Evolutionary conservation across 2,329 filamentous ascomycete genomes (phyloP), one percentile per base, ranked within the genome.

Genomic region (Aspergillus calidoustus): DNA sequence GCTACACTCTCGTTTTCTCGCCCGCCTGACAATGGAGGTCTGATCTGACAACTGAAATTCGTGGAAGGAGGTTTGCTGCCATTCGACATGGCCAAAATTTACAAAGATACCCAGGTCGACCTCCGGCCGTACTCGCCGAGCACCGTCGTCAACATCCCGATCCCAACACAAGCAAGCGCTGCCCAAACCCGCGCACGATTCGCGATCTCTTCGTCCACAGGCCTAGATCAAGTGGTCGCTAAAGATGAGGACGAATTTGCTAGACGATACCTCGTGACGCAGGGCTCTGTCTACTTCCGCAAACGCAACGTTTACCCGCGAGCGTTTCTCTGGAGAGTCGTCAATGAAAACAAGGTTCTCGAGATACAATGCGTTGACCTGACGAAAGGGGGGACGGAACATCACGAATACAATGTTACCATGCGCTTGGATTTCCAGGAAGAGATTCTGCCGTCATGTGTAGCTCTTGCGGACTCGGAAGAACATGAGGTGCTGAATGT

Each of bases 281-380:
- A 93, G 34, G 90, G 92, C 30, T 92, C 92, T 2, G 85, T 98
- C 59, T 97, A 92, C 80, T 93, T 96, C 77, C 88, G 95, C 59
- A 86, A 86, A 75, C 86, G 90, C 75, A 87, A 90, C 72, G 83
- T 86, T 66, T 89, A 90, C 66, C 95, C 95, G 44, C 89, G 91
- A 73, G 92, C 87, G 77, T 96, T 98, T 74, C 84, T 97, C 52
- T 99, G 95, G 95, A 87, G 94, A 69, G 85, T 98, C 44, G 80
- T 97, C 63, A 90, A 96, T 72, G 88, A 92, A 70, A 87, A 88
- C 71, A 91, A 86, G 68, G 83, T 92, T 64, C 83, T 99, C 69
- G 94, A 95, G 78, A 84, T 99, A 54, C 90, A 92, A 72, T 89
- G 88, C 46, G 87, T 91, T 63, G 95, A 99, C 77, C 80, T 97